phyloP scores from a whole-genome alignment of 1,284 basidiomycete genomes.

The Trametes versicolor region DNA sequence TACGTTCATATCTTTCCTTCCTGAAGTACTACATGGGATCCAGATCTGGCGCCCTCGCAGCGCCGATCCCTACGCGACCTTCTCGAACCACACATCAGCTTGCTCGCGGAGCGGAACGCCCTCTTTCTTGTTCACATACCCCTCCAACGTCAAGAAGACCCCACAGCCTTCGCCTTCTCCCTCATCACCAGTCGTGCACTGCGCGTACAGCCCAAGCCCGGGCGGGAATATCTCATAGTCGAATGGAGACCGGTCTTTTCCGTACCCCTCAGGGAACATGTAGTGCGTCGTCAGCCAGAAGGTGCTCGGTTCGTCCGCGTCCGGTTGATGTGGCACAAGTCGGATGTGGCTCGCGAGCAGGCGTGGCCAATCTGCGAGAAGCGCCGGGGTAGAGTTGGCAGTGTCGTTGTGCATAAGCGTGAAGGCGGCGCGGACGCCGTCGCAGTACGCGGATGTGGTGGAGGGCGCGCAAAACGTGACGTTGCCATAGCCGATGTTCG shows the following conservation, averaged over 20 bases:
- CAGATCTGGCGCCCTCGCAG: no score
- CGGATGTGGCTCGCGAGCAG: constrained; percentile 28
- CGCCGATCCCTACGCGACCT: constrained; percentile 21
- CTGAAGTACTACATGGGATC: no score
- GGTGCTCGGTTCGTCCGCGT: constrained; percentile 5
- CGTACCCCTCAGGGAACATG: constrained; percentile 43
- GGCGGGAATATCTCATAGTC: constrained; percentile 34
- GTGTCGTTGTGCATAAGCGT: constrained; percentile 1
- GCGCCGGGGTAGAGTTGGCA: neutral
- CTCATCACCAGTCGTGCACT: constrained; percentile 25
- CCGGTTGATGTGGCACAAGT: constrained; percentile 13
- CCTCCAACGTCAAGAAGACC: constrained; percentile 21
- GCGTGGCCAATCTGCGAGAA: constrained; percentile 35
- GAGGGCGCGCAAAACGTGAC: constrained; percentile 47
- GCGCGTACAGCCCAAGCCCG: constrained; percentile 35
- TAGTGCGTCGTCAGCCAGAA: constrained; percentile 35
- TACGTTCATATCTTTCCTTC: no score
- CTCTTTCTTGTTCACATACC: constrained; percentile 20
- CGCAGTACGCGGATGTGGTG: constrained; percentile 41
- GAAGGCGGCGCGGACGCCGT: constrained; percentile 40
- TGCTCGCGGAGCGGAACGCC: constrained; percentile 25
- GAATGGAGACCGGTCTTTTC: constrained; percentile 39
- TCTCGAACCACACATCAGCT: constrained; percentile 40
- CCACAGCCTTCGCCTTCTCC: constrained; percentile 19
- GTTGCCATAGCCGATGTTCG: constrained; percentile 46